phyloP scores from a whole-genome alignment of 1,284 basidiomycete species.

The Sporisorium sorghi region DNA sequence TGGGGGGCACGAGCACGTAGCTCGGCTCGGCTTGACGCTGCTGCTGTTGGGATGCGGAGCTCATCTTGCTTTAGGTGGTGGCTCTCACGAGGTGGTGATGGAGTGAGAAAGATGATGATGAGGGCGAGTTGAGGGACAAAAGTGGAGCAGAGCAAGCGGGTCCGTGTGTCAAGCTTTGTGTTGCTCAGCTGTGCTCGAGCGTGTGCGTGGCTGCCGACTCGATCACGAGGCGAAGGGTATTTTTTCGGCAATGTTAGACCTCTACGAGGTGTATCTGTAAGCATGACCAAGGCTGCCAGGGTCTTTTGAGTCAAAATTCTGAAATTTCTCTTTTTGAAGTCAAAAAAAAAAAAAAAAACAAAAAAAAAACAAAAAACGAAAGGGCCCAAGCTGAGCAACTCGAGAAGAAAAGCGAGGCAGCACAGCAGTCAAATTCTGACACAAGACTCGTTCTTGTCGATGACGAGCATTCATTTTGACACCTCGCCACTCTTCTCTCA shows the following conservation, averaged over 20 bases:
- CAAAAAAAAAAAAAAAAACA: too few relatives aligned
- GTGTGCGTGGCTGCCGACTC: constrained; percentile 15
- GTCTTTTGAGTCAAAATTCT: constrained; percentile 10
- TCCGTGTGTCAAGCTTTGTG: constrained; percentile 31
- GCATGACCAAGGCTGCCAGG: constrained; percentile 8
- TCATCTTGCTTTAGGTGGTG: constrained; percentile 12
- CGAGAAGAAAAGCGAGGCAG: not conserved
- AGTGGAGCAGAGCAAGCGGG: constrained; percentile 19
- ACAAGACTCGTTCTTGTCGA: not conserved
- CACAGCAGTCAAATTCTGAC: constrained; percentile 12
- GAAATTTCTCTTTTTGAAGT: not conserved
- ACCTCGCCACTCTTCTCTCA: not conserved
- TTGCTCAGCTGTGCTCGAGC: constrained; percentile 4
- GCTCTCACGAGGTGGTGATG: not conserved
- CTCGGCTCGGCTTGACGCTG: constrained; percentile 34
- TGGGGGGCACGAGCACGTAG: constrained; percentile 54
- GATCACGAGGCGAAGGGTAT: constrained; percentile 26
- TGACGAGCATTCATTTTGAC: not conserved
- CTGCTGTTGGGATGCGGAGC: constrained; percentile 24
- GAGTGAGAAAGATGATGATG: not conserved
- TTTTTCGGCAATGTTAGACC: constrained; percentile 12
- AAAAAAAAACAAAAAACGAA: too few relatives aligned
- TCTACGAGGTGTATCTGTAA: not conserved
- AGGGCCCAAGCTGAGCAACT: constrained; percentile 14
- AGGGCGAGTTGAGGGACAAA: not conserved